Conservation (phyloP, 768 basidiomycete genomes). For the Mycena crocata region DNA sequence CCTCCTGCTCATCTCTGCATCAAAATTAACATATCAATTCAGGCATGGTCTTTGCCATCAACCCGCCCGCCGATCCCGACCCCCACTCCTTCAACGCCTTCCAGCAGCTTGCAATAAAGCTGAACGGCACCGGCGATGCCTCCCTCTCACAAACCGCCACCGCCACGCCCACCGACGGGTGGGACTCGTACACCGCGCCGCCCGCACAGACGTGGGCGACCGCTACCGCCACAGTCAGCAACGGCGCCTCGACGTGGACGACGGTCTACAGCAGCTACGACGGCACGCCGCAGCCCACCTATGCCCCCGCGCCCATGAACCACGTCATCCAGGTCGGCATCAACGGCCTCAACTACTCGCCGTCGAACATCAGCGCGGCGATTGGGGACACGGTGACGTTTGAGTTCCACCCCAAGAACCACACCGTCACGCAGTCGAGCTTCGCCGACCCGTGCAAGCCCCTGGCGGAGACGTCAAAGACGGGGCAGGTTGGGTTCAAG, state of each 20-base stretch:
- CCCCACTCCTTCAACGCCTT: conserved; percentile 39
- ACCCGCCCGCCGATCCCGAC: conserved; percentile 36
- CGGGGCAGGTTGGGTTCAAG: conserved; percentile 40
- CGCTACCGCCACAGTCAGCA: conserved; percentile 48
- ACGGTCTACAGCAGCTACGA: conserved; percentile 44
- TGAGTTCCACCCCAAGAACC: conserved; percentile 42
- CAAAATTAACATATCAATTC: neutral
- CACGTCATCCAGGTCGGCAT: conserved; percentile 35
- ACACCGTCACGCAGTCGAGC: conserved; percentile 46
- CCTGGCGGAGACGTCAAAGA: conserved; percentile 29
- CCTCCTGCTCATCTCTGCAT: no score
- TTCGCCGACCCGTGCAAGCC: conserved; percentile 43
- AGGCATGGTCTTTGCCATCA: conserved; percentile 46
- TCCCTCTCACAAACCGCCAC: neutral
- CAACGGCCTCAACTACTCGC: conserved; percentile 31
- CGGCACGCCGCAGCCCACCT: conserved; percentile 36
- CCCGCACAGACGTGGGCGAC: conserved; percentile 39
- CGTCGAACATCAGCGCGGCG: conserved; percentile 34
- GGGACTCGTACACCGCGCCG: conserved; percentile 39
- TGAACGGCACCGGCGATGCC: conserved; percentile 25
- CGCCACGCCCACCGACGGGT: conserved; percentile 1
- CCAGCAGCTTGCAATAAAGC: conserved; percentile 23
- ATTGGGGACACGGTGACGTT: conserved; percentile 40
- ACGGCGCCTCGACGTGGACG: conserved; percentile 35
- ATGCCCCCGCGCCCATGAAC: conserved; percentile 24